Base-by-base conservation (phyloP, 306 rosid genomes). In the Parietaria judaica region DNA sequence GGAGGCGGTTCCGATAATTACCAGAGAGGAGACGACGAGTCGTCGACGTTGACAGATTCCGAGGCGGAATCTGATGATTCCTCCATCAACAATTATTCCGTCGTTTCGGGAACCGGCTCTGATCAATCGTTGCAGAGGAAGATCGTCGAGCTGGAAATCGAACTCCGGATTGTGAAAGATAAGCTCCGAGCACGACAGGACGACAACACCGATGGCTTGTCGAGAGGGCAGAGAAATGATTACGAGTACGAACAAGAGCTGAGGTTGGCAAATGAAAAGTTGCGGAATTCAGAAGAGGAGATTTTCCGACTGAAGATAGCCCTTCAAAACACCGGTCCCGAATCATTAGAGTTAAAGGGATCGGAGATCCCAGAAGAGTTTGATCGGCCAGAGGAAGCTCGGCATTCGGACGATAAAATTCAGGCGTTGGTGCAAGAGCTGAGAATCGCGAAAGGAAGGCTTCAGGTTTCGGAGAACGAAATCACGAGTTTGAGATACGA, bases 1-100 rank as follows among this genome's bases (percentile, higher is more conserved):
- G 77, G 89, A 65, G 90, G 81, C 75, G 77, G 64, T 66, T 78
- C 80, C 11, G 95, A 88, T 72, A 55, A 47, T 72, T 58, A 54
- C 80, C 99, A 86, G 60, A 92, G 76, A 66, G 96, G 84, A 59
- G 90, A 83, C 44, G 94, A 84, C 55, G 99, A 86, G 51, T 79
- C 94, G n/a, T 76, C 89, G 14, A 73, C 90, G 6, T 69, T 86
- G 65, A 86, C 99, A 0, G 97, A 84, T 66, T 86, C 97, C 13
- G 99, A 94, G 60, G 71, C 78, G 47, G 99, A 88, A 72, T 94
- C 99, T 15, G 99, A 94, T 73, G 90, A 78, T 71, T 88, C 90
- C 7, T 94, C 99, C 1, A 90, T 88, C 58, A 88, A 94, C 72
- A 92, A 92, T 68, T 86, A 92, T 68, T 76, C 88, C 1, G 71